These are phyloP conservation scores for Telfairia occidentalis DNA, from an alignment of 331 rosid species.

Conservation along the genomic window DNA sequence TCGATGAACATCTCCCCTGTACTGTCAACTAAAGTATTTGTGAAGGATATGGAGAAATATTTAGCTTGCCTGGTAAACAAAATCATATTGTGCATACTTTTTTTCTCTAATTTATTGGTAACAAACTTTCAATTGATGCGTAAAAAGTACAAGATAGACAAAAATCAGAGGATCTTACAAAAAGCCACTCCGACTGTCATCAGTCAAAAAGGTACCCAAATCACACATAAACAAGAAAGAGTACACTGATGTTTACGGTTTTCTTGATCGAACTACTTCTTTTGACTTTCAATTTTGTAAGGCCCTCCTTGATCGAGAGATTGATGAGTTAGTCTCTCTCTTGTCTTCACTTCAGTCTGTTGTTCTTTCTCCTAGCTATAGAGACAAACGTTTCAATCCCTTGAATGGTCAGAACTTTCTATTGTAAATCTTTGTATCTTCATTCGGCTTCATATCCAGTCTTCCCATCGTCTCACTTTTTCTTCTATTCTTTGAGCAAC, in stretches of 20 bases:
- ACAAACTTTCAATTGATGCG: not conserved
- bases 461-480: not conserved
- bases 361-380: too few species aligned
- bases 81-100: not conserved
- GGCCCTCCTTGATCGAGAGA: not conserved
- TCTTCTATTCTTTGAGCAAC: not conserved
- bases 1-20: constrained; percentile 65
- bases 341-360: not conserved
- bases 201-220: not conserved
- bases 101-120: not conserved
- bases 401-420: not conserved
- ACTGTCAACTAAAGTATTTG: not conserved
- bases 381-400: too few species aligned
- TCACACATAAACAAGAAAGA: not conserved
- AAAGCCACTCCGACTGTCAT: not conserved
- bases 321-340: not conserved
- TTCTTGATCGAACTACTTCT: not conserved
- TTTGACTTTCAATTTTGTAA: not conserved
- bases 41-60: not conserved
- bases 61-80: not conserved
- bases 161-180: not conserved
- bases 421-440: not conserved
- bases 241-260: not conserved
- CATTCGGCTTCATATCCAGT: not conserved
- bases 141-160: not conserved